These are phyloP conservation scores for Eucalyptus regnans DNA, from an alignment of 345 rosid genomes.

Conservation along the genomic window DNA sequence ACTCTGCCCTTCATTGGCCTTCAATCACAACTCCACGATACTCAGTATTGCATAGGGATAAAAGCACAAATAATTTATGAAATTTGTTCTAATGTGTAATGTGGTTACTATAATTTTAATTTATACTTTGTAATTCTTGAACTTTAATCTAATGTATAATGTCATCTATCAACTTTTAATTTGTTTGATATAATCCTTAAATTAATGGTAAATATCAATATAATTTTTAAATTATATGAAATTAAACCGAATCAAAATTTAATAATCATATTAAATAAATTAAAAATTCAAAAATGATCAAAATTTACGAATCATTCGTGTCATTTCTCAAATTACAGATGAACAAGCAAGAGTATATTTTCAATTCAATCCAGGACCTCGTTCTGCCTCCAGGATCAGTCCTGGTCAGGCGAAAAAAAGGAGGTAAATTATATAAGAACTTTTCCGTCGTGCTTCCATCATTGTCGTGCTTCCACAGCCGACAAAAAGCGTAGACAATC, in stretches of 20 bases:
- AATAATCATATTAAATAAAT: not conserved
- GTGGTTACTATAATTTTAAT: not conserved
- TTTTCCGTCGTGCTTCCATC: not conserved
- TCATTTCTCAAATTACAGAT: not conserved
- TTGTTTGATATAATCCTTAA: fast-evolving
- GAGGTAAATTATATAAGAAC: no score
- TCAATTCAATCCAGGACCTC: not conserved
- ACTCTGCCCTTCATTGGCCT: not conserved
- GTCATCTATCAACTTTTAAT: fast-evolving
- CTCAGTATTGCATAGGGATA: not conserved
- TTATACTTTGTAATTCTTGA: fast-evolving
- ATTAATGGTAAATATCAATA: fast-evolving
- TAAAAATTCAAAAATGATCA: fast-evolving
- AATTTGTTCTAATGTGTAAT: fast-evolving
- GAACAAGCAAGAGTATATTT: not conserved
- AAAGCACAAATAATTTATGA: not conserved
- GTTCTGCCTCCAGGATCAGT: not conserved
- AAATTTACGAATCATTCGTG: not conserved
- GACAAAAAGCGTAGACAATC: not conserved
- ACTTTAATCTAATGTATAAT: fast-evolving
- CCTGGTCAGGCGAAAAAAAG: not conserved
- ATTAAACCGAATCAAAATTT: fast-evolving
- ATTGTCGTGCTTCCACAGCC: not conserved
- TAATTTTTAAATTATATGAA: not conserved
- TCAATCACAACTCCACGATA: not conserved